Conservation (phyloP, 2,329 filamentous ascomycete species). For the Amylocarpus encephaloides region DNA sequence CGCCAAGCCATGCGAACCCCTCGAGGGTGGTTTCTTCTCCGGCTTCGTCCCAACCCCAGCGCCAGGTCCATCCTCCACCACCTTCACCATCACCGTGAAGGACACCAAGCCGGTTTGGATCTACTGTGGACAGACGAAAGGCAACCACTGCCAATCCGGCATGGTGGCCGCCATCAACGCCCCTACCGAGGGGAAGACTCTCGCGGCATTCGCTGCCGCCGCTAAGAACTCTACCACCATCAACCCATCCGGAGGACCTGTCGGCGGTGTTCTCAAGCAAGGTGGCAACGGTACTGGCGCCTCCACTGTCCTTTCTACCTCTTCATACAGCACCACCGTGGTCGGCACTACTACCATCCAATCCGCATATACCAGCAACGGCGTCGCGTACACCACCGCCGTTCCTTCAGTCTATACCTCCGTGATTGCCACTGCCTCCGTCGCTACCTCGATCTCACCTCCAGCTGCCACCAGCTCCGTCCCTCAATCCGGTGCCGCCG, state of each 20-base stretch:
- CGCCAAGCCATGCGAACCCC: slow-evolving; percentile 36
- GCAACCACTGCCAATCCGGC: slow-evolving; percentile 41
- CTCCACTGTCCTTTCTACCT: background rate
- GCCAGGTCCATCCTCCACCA: slow-evolving; percentile 28
- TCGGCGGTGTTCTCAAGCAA: slow-evolving; percentile 32
- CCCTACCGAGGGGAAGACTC: slow-evolving; percentile 33
- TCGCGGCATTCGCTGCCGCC: slow-evolving; percentile 33
- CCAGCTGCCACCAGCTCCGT: slow-evolving; percentile 1
- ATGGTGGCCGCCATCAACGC: slow-evolving; percentile 46
- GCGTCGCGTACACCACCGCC: slow-evolving; percentile 7
- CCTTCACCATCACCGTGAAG: slow-evolving; percentile 36
- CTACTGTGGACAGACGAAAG: slow-evolving; percentile 33
- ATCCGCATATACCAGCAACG: background rate
- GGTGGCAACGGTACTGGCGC: background rate
- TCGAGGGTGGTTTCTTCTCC: slow-evolving; percentile 34
- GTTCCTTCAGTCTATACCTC: slow-evolving; percentile 13
- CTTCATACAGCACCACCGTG: slow-evolving; percentile 1
- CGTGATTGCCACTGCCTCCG: background rate
- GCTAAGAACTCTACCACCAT: slow-evolving; percentile 27
- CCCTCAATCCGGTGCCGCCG: background rate
- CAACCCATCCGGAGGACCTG: slow-evolving; percentile 31
- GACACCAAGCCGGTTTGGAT: slow-evolving; percentile 38
- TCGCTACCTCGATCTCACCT: slow-evolving; percentile 4
- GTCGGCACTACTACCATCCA: background rate
- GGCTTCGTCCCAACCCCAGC: slow-evolving; percentile 34